Conservation (phyloP, 2,329 filamentous ascomycete species). For the Epichloe gansuensis region DNA sequence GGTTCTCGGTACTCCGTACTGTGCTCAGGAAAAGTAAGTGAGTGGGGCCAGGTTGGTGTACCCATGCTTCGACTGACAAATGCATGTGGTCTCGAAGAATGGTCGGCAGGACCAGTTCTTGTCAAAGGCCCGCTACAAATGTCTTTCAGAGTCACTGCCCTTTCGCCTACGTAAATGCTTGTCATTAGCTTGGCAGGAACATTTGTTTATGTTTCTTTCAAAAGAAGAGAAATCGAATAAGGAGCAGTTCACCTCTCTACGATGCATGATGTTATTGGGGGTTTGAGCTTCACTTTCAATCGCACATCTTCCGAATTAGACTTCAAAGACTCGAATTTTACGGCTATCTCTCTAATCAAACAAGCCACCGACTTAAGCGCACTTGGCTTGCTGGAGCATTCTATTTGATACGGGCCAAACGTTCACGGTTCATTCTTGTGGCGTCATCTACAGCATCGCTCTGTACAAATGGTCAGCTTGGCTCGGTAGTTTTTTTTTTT, state of each 20-base stretch:
- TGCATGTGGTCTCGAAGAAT: no score
- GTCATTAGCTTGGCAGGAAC: no score
- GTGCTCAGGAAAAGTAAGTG: no score
- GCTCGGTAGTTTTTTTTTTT: neutral
- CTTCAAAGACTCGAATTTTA: neutral
- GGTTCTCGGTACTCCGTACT: no score
- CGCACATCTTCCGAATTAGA: neutral
- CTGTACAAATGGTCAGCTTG: slow-evolving; percentile 32
- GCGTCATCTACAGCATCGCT: slow-evolving; percentile 75
- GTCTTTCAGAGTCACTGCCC: no score
- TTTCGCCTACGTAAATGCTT: no score
- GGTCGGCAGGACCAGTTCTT: no score
- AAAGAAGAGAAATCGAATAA: neutral
- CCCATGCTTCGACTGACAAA: no score
- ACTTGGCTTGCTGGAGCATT: neutral
- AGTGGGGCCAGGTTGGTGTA: no score
- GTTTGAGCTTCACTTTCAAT: neutral
- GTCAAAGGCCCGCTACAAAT: no score
- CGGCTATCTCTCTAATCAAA: neutral
- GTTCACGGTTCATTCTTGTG: slow-evolving; percentile 65
- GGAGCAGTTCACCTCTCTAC: neutral
- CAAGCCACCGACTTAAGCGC: neutral
- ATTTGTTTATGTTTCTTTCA: no score
- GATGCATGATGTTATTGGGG: neutral
- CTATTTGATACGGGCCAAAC: slow-evolving; percentile 49